Evolutionary conservation across 768 basidiomycete genomes (phyloP).

Genomic region (Hygrophorus pudorinus): DNA sequence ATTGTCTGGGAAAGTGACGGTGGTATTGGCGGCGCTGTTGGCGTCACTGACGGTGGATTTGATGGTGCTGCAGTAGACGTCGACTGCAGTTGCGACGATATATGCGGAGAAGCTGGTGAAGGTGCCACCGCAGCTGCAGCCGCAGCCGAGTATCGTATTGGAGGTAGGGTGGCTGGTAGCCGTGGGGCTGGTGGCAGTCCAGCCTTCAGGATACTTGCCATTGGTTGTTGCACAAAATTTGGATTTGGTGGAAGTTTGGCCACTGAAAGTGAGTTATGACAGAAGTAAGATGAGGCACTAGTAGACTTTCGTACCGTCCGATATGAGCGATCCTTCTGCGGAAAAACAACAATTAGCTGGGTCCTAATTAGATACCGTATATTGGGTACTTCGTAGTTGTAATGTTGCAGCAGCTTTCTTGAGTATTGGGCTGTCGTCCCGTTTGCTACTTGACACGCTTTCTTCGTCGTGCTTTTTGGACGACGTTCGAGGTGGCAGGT

Average conservation of each 20-base stretch:
- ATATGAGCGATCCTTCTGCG: conserved; percentile 50
- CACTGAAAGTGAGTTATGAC: conserved; percentile 16
- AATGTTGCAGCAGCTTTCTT: conserved; percentile 64
- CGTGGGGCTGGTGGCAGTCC: conserved; percentile 52
- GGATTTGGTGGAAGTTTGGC: conserved; percentile 72
- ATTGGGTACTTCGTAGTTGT: conserved; percentile 59
- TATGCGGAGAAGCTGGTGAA: conserved; percentile 17
- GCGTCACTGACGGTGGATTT: conserved; percentile 24
- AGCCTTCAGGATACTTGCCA: conserved; percentile 66
- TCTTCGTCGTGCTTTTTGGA: conserved; percentile 79
- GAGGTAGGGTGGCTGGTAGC: conserved; percentile 53
- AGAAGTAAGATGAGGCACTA: neutral
- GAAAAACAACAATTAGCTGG: conserved; percentile 11
- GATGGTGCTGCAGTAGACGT: conserved; percentile 19
- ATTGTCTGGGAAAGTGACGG: conserved; percentile 22
- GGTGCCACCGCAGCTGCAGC: conserved; percentile 55
- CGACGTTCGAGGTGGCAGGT: conserved; percentile 54
- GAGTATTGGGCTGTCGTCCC: conserved; percentile 66
- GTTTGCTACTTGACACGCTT: conserved; percentile 62
- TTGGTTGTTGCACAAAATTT: conserved; percentile 74
- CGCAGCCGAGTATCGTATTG: conserved; percentile 87
- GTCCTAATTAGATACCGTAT: conserved; percentile 3
- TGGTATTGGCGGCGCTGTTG: conserved; percentile 32
- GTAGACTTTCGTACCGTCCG: conserved; percentile 43
- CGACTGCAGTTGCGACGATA: conserved; percentile 18